Base-by-base conservation (phyloP, 495 filamentous ascomycete species). In the Aspergillus incahuasiensis region DNA sequence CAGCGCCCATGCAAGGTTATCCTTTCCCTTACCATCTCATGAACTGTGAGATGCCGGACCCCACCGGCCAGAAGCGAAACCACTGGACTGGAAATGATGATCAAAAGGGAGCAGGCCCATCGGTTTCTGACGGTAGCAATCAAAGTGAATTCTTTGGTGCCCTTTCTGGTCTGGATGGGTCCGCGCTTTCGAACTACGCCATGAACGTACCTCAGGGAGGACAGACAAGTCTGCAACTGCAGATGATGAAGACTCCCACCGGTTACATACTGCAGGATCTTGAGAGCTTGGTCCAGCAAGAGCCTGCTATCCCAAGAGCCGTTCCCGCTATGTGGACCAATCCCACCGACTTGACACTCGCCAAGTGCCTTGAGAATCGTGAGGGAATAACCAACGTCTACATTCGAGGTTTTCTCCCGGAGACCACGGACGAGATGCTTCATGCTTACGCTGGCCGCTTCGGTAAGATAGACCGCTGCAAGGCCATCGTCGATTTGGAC, bases 401-500 rank as follows among this genome's bases (percentile, higher is more conserved):
- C 74, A 95, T 99, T 56, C 87, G 94, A 50, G 94, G 94, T 15
- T 85, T 99, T 48, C 88, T 90, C 43, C 95, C 95, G 0, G 89
- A 94, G 61, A 97, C 92, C 0, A 91, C 92, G 48, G 94, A 99
- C 67, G 88, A 95, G 46, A 86, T 92, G 64, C 75, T 99, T 40
- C 79, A 87, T 53, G 75, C 76, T 15, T 97, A 94, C 75, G 89
- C 91, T 15, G 76, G 79, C 55, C 86, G 92, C 34, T 99, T 97
- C 64, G 95, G 94, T 39, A 83, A 83, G 46, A 92, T 97, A 54
- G 87, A 91, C 66, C 92, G 89, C 55, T 95, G 89, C 68, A 99
- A 97, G 75, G 91, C 94, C 2, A 99, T 99, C 64, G 92, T 99
- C 60, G 95, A 99, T 70, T 82, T 89, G 24, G 85, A 86, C 54